Evolutionary conservation across 805 yeast species (phyloP).

Genomic region (Clavispora santaluciae): DNA sequence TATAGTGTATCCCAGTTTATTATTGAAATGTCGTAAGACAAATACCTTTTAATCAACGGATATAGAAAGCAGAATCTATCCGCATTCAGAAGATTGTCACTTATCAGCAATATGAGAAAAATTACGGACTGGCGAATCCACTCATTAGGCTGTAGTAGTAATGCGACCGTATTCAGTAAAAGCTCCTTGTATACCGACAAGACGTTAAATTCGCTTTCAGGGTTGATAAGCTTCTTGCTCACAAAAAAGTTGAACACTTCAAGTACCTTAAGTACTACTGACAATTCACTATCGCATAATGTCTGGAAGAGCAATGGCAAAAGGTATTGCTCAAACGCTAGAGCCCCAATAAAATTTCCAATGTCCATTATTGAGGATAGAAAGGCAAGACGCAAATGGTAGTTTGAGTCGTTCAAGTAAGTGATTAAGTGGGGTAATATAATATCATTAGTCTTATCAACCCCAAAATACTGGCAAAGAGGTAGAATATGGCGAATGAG

Average conservation of each 20-base stretch:
- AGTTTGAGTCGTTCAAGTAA: conserved; percentile 74
- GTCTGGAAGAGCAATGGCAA: conserved; percentile 83
- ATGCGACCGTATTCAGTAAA: conserved; percentile 37
- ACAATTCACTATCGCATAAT: conserved; percentile 75
- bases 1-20: conserved; percentile 63
- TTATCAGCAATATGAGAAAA: conserved; percentile 55
- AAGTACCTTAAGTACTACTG: conserved; percentile 69
- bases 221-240: conserved; percentile 27
- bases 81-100: conserved; percentile 61
- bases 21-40: conserved; percentile 70
- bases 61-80: conserved; percentile 79
- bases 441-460: conserved; percentile 82
- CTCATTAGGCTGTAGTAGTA: conserved; percentile 80
- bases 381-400: conserved; percentile 63
- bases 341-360: conserved; percentile 75
- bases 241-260: conserved; percentile 34
- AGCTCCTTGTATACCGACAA: conserved; percentile 35
- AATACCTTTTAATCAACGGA: conserved; percentile 72
- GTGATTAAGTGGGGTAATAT: conserved; percentile 88
- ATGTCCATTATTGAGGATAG: conserved; percentile 68
- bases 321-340: conserved; percentile 81
- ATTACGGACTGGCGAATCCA: conserved; percentile 74
- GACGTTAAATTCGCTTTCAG: conserved; percentile 33
- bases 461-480: conserved; percentile 76
- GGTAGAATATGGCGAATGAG: conserved; percentile 69